Evolutionary conservation across 495 filamentous ascomycete species (phyloP), one percentile per base, ranked within the genome.

Genomic region (Pyronema omphalodes): DNA sequence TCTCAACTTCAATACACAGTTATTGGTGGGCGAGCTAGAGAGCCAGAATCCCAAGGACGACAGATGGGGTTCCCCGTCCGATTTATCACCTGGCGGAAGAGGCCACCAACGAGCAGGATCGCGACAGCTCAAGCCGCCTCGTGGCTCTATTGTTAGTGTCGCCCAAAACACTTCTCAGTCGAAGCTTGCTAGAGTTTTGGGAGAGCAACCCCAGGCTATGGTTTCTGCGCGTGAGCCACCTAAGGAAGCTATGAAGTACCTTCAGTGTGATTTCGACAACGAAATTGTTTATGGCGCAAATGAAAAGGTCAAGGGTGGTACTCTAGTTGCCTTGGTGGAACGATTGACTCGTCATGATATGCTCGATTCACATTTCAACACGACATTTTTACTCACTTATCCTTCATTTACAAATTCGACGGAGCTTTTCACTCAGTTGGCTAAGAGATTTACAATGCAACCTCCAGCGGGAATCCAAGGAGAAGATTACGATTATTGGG

Each of bases 331-430:
- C 7, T 68, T 98, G 60, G 93, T 96, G n/a, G 91, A 96, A 67
- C 89, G 94, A 63, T 71, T 96, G 50, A 96, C 91, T 12, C 78
- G 91, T 39, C 91, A 98, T 63, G 91, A 98, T 71, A 87, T 86
- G 63, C 77, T 94, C 2, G 93, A 98, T 66, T 81, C 86, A n/a
- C 83, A 74, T 54, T 96, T 96, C 67, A 96, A 95, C 71, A 88
- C 86, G 62, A 98, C 91, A 6, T 98, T 98, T 76, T 79, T 98
- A 12, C 76, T 96, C 37, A 98, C 93, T 3, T 98, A 96, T 65
- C 78, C 84, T 52, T 98, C 91, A 1, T 98, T 98, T 61, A 96
- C 93, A 0, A 79, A 79, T 9, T 91, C 89, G 7, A 68, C 79
- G 1, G 91, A 96, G 67, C 73, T 98, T 8, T 96, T 96, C 62